Percentiles rank a stretch among this genome's conserved stretches.
Conservation (phyloP, 2,329 filamentous ascomycete species). For the Phyllosticta ampelicida region DNA sequence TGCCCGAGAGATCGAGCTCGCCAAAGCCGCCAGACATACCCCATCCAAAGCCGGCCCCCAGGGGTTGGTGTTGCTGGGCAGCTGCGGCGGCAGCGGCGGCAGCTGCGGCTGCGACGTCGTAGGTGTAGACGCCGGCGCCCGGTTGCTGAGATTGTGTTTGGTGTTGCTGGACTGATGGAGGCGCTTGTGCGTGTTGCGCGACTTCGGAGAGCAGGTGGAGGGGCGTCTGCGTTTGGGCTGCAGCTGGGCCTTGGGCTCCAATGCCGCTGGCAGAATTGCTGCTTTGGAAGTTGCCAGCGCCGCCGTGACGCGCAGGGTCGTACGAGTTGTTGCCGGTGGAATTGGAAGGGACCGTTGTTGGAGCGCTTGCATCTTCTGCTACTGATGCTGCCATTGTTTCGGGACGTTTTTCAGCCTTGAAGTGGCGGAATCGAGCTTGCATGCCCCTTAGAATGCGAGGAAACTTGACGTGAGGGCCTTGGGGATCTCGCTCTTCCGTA, state of each 20-base stretch:
- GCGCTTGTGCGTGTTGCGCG: conserved; percentile 15
- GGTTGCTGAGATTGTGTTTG: not conserved
- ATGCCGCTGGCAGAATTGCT: not conserved
- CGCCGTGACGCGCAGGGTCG: conserved; percentile 21
- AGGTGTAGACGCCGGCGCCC: not conserved
- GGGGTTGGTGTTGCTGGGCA: not conserved
- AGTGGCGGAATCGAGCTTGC: conserved; percentile 12
- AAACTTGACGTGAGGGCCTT: conserved; percentile 37
- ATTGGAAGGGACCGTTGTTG: conserved; percentile 2
- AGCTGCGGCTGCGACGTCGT: not conserved
- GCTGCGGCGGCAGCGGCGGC: not conserved
- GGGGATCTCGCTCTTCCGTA: conserved; percentile 30
- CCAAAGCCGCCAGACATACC: not conserved
- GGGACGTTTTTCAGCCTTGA: conserved; percentile 34
- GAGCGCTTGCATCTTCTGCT: not conserved
- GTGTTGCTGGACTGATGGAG: conserved; percentile 2
- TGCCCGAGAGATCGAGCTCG: conserved; percentile 4
- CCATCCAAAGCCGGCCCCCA: not conserved
- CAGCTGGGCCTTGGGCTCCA: not conserved
- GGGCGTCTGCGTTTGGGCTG: conserved; percentile 24
- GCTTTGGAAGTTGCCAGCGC: conserved; percentile 13
- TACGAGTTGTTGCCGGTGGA: conserved; percentile 10
- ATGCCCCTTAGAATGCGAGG: conserved; percentile 33
- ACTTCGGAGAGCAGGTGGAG: conserved; percentile 30
- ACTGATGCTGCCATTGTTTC: conserved; percentile 13